Conservation (phyloP, 805 yeast species). For the Ogataea ramenticola region DNA sequence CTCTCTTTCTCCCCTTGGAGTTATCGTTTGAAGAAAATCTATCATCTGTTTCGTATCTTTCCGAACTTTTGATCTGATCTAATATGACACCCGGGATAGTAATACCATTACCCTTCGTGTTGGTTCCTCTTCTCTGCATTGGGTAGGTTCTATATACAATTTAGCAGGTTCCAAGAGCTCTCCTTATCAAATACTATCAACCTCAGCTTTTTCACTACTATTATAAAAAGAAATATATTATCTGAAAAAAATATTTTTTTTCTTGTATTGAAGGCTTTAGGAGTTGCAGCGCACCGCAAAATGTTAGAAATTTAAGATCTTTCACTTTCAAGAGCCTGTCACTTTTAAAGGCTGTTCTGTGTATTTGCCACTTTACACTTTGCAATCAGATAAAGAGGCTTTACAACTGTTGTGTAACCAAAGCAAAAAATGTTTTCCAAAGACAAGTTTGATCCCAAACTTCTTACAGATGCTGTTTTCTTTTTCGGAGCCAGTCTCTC, state of each 20-base stretch:
- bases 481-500: slow-evolving; percentile 45
- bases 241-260: not conserved
- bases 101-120: slow-evolving; percentile 10
- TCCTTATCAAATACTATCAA: no score
- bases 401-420: no score
- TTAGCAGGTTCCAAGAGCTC: no score
- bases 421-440: slow-evolving; percentile 17
- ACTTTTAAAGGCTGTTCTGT: no score
- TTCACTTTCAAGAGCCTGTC: no score
- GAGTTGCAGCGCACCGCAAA: not conserved
- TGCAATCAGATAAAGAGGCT: not conserved
- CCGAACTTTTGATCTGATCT: slow-evolving; percentile 32
- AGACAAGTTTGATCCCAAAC: slow-evolving; percentile 22
- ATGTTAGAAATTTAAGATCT: not conserved
- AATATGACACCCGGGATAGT: slow-evolving; percentile 35
- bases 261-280: not conserved
- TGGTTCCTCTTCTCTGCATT: not conserved
- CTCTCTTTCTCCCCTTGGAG: slow-evolving; percentile 15
- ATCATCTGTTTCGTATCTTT: slow-evolving; percentile 26
- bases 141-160: no score
- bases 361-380: not conserved
- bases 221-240: not conserved
- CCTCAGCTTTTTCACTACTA: no score
- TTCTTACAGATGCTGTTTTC: slow-evolving; percentile 23
- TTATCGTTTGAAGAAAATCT: slow-evolving; percentile 15